Evolutionary conservation across 2,329 filamentous ascomycete species (phyloP).

Genomic region (Saccharata proteae): DNA sequence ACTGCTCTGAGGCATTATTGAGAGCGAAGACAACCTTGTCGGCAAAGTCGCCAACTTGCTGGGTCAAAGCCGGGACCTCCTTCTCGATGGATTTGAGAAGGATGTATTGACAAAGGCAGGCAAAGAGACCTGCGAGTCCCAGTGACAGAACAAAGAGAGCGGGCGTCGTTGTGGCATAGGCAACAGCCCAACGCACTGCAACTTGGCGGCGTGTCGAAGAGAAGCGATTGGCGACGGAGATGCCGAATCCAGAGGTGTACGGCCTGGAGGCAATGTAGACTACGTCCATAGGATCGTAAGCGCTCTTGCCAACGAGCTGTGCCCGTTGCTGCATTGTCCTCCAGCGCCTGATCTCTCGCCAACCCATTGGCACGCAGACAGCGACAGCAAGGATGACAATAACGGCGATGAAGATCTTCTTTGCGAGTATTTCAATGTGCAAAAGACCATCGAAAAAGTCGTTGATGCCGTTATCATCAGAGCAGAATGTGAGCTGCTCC

Average conservation of each 20-base stretch:
- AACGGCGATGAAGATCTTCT: constrained; percentile 64
- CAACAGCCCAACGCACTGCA: constrained; percentile 68
- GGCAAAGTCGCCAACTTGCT: constrained; percentile 67
- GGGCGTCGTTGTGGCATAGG: constrained; percentile 74
- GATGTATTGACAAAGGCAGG: constrained; percentile 71
- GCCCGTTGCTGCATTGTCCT: constrained; percentile 59
- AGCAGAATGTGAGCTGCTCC: constrained; percentile 75
- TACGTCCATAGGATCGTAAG: constrained; percentile 72
- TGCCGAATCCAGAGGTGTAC: constrained; percentile 57
- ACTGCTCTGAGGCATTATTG: constrained; percentile 59
- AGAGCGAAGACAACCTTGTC: constrained; percentile 63
- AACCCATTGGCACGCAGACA: constrained; percentile 68
- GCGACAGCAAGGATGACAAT: constrained; percentile 59
- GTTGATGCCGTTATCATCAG: constrained; percentile 67
- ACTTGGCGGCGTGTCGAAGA: constrained; percentile 53
- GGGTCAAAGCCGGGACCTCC: constrained; percentile 62
- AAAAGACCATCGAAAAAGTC: constrained; percentile 70
- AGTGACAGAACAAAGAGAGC: constrained; percentile 81
- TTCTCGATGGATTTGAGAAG: constrained; percentile 62
- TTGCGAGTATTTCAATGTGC: constrained; percentile 52
- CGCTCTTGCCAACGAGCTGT: constrained; percentile 49
- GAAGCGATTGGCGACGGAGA: constrained; percentile 57
- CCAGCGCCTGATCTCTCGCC: constrained; percentile 68
- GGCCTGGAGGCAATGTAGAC: constrained; percentile 80
- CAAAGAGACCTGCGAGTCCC: constrained; percentile 68